Conservation (phyloP, 352 stramenopile genomes). For the Peronospora farinosa region DNA sequence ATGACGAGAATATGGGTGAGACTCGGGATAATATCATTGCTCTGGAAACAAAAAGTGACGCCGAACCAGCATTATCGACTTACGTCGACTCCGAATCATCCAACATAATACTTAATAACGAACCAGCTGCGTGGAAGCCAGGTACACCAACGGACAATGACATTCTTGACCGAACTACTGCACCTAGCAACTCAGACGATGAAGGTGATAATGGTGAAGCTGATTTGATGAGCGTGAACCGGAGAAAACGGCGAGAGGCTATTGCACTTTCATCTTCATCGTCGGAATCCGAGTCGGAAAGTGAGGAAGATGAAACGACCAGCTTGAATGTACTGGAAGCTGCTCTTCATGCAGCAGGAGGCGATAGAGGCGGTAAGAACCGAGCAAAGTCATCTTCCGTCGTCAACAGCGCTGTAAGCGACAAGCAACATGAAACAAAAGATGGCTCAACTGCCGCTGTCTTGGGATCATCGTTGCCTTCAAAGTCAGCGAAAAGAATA, state of each 20-base stretch:
- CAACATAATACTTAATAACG: conserved; percentile 1
- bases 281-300: conserved; percentile 36
- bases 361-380: conserved; percentile 8
- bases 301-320: conserved; percentile 13
- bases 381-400: conserved; percentile 1
- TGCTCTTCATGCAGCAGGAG: conserved; percentile 39
- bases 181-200: conserved; percentile 21
- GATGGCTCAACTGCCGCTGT: not conserved
- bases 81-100: not conserved
- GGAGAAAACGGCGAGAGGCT: conserved; percentile 7
- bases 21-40: conserved; percentile 1
- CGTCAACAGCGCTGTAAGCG: not conserved
- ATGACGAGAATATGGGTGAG: conserved; percentile 15
- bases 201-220: conserved; percentile 16
- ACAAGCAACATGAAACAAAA: conserved; percentile 1
- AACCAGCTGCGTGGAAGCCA: not conserved
- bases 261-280: conserved; percentile 26
- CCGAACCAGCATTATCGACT: not conserved
- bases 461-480: not conserved
- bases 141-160: conserved; percentile 14
- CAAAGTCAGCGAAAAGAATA: conserved; percentile 4
- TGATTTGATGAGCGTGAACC: conserved; percentile 12
- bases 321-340: conserved; percentile 50
- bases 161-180: conserved; percentile 18
- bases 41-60: not conserved